Base-by-base conservation (phyloP, 2,329 filamentous ascomycete species). In the Pleoardoris graminearum region DNA sequence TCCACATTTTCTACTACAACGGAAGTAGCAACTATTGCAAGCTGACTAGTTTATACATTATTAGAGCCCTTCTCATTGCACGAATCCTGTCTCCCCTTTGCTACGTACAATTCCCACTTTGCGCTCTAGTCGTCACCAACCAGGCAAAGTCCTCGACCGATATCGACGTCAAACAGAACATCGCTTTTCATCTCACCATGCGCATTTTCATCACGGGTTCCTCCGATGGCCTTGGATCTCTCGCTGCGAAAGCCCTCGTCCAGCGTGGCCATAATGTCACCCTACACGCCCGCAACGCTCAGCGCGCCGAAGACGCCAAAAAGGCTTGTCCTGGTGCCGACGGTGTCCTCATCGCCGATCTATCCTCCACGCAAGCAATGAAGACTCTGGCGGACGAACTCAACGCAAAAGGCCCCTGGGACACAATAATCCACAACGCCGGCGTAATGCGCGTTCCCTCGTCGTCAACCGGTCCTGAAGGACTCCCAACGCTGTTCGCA, bases 341-440 rank as follows among this genome's bases (percentile, higher is more conserved):
- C 55, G 74, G 72, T 2, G 78, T 82, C 2, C 72, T 85, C 4
- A 67, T 81, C 10, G 82, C 74, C 23, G 83, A 86, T 63, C 70
- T 85, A 2, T 74, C 77, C 21, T 80, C 73, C 37, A 71, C 83
- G 32, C 61, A 76, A 7, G 79, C 80, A 48, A 81, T 75, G 4
- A 82, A 81, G 53, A 65, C 67, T 1, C 73, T 86, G 2, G 82
- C 83, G 1, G 63, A 71, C 12, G 73, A 82, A 48, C 77, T 81
- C 45, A 81, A 82, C 64, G 68, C 70, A 25, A 66, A 75, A 1
- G 80, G 79, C 0, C 71, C 75, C 0, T 85, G 81, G 61, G 83
- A 85, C 62, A 74, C 76, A 17, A 73, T 85, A 14, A 75, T 85
- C n/a, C 82, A 85, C 72, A 85, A 85, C 54, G 83, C 83, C 0